Percentiles rank a stretch among this genome's conserved stretches.
Evolutionary conservation across 257 asterid species (phyloP).

Genomic region (Gynochthodes officinalis): DNA sequence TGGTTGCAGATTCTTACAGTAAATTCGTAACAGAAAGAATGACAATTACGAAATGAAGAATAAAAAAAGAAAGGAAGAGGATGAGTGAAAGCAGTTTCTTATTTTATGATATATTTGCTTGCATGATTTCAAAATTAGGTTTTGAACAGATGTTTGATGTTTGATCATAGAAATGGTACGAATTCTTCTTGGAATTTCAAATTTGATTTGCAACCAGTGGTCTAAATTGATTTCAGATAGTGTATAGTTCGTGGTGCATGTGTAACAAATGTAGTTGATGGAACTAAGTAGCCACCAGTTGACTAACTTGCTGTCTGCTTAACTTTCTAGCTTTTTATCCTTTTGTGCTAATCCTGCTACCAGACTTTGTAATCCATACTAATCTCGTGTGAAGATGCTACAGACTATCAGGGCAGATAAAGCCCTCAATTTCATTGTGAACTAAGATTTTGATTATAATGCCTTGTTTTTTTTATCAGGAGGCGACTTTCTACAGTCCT

Average conservation of each 20-base stretch:
- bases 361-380: not conserved
- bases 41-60: not conserved
- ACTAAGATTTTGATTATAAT: not conserved
- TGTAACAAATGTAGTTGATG: not conserved
- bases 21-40: not conserved
- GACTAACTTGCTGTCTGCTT: too few species aligned
- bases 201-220: not conserved
- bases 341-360: not conserved
- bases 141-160: not conserved
- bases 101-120: not conserved
- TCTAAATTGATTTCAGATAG: not conserved
- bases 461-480: conserved; percentile 39
- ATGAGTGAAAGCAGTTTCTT: not conserved
- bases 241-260: not conserved
- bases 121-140: not conserved
- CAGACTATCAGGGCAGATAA: not conserved
- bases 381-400: not conserved
- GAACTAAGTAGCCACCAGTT: not conserved
- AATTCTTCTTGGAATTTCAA: not conserved
- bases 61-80: too few species aligned
- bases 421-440: not conserved
- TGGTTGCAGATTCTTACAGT: not conserved
- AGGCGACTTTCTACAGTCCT: conserved; percentile 78
- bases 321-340: not conserved
- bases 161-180: not conserved